Base-by-base conservation (phyloP, 805 yeast species). In the Candida coquimbonensis region DNA sequence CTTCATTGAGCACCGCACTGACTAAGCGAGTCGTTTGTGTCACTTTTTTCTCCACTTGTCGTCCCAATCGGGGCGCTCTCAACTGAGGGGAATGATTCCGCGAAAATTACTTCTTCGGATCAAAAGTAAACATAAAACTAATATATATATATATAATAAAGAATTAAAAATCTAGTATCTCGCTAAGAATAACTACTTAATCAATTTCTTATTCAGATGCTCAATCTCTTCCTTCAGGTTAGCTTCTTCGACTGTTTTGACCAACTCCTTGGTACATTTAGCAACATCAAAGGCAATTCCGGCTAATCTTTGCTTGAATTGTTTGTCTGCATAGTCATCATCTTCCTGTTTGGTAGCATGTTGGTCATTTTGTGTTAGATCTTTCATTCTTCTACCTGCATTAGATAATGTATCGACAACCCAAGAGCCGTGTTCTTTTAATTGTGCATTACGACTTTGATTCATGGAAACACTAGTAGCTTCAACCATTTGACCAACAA, bases 241-340 rank as follows among this genome's bases (percentile, higher is more conserved):
- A 24, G 96, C 96, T 61, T 90, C 97, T 62, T 91, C 97, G 6
- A 91, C 96, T 1, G 96, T 87, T 68, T 90, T 90, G 19, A 91
- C 98, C 60, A 91, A 74, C 64, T 91, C 98, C 64, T 90, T 91
- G 6, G 97, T 91, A 63, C 95, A 85, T 65, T 91, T 89, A 24
- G 97, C 97, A 67, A 91, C 87, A 63, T 91, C 98, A 68, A 89
- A 91, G 27, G 96, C 91, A 54, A 90, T 84, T 3, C 97, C 97
- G 0, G 98, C 98, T 53, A 91, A 77, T 58, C 97, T 78, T 65
- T 91, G 97, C 65, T 87, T 87, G 69, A 88, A 83, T 55, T 85
- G 85, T 63, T 86, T 84, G 60, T 88, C 95, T 2, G 96, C 96
- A 60, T 75, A 81, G 44, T 81, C 87, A 33, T 59, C 66, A 52